Percentiles rank a stretch among this genome's conserved stretches.
phyloP scores from a whole-genome alignment of 1,284 basidiomycete genomes.

The Anthracocystis setariae region DNA sequence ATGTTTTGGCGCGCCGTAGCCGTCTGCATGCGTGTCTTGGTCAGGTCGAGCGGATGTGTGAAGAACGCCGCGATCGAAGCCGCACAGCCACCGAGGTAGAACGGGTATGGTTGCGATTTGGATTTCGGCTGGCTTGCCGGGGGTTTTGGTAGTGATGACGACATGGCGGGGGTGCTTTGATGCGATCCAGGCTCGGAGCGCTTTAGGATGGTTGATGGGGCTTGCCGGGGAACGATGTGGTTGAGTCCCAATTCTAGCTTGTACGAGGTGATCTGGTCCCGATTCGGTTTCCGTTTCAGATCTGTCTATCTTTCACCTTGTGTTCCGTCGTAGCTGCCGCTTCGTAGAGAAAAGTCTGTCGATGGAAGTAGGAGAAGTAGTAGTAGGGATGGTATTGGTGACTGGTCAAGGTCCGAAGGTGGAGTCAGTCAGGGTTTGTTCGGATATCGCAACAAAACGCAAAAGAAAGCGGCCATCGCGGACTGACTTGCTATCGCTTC shows the following conservation, averaged over 20 bases:
- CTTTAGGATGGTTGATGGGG: not conserved
- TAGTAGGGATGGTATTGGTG: not conserved
- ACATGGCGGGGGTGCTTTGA: not conserved
- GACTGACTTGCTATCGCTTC: not conserved
- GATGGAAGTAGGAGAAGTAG: too few relatives aligned
- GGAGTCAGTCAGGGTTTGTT: not conserved
- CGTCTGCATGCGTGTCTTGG: slow-evolving; percentile 68
- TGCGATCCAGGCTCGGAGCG: not conserved
- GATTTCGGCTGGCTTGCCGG: slow-evolving; percentile 7
- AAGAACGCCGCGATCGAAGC: slow-evolving; percentile 63
- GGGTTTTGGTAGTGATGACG: slow-evolving; percentile 6
- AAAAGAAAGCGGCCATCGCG: not conserved
- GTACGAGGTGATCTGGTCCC: too few relatives aligned
- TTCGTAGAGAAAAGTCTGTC: too few relatives aligned
- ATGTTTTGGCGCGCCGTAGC: slow-evolving; percentile 53
- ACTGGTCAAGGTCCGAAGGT: not conserved
- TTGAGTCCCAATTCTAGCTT: too few relatives aligned
- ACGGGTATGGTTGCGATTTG: slow-evolving; percentile 49
- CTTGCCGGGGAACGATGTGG: not conserved
- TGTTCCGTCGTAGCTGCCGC: too few relatives aligned
- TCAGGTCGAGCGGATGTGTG: slow-evolving; percentile 68
- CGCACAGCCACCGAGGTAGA: slow-evolving; percentile 64
- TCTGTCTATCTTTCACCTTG: too few relatives aligned
- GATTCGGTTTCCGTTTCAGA: too few relatives aligned
- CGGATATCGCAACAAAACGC: not conserved